Evolutionary conservation across 1,284 basidiomycete genomes (phyloP), one percentile per base, ranked within the genome.

Genomic region (Neolentinus lepideus): DNA sequence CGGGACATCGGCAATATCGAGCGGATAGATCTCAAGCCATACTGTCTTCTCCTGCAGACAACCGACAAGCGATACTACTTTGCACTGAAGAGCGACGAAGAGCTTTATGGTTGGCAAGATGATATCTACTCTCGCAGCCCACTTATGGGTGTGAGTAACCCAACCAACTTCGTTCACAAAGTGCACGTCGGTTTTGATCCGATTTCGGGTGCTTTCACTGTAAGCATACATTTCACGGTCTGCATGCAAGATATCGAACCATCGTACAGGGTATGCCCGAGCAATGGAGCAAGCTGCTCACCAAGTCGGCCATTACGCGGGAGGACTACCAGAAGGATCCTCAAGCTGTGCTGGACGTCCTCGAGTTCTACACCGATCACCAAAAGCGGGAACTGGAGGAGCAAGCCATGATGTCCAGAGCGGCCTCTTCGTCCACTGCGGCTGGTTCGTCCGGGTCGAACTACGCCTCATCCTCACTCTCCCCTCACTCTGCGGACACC

Each of bases 151-250:
- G 92, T 96, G 22, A 90, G 89, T 65, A 89, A 90, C 61, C 96
- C 96, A 0, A 98, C 94, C 16, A 95, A 99, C 72, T 98, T 98
- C 67, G 93, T 97, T 0, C 96, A 98, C 74, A 93, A 97, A 69
- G 94, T 98, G 2, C 96, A 99, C 70, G 96, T 99, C 58, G 95
- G 95, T 4, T 98, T 97, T 65, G 96, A 99, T 71, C 92, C 94
- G 0, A 79, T 93, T 50, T 90, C 90, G 36, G 95, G 96, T 14
- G 93, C 88, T 6, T 98, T 98, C 70, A 98, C 94, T 4, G 91
- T 91, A 65, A 63, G 84, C 74, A 33, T n/a, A 53, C 55, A 59
- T 59, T 52, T 46, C 38, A 59, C 38, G 58, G 25, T 35, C 26
- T 46, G 14, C 12, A 33, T n/a, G 3, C 47, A 16, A n/a, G 22